Conservation (phyloP, 495 filamentous ascomycete genomes). For the Opeltia flavorubescens region DNA sequence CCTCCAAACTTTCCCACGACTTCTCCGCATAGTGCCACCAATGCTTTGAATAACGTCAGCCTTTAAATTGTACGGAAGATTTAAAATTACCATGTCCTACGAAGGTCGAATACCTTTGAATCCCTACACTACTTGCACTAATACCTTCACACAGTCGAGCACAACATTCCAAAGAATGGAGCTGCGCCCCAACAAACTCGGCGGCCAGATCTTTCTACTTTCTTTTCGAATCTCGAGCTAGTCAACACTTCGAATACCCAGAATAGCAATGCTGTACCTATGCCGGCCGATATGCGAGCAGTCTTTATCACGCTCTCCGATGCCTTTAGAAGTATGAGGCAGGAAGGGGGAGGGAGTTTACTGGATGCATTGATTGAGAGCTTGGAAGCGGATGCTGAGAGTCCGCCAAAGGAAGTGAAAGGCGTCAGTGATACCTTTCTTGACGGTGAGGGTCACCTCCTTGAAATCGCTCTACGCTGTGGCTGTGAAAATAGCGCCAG, state of each 20-base stretch:
- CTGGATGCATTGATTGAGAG: constrained; percentile 46
- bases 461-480: background rate
- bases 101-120: background rate
- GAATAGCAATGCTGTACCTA: constrained; percentile 53
- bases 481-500: background rate
- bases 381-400: constrained; percentile 47
- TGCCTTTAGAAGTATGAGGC: constrained; percentile 35
- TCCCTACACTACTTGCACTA: background rate
- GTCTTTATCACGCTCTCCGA: constrained; percentile 47
- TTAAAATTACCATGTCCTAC: background rate
- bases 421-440: constrained; percentile 73
- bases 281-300: constrained; percentile 58
- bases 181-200: constrained; percentile 27
- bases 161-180: constrained; percentile 42
- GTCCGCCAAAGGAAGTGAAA: constrained; percentile 51
- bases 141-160: constrained; percentile 51
- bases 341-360: constrained; percentile 29
- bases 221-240: constrained; percentile 64
- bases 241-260: constrained; percentile 35
- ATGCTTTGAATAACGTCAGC: too few species aligned
- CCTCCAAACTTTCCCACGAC: too few species aligned
- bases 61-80: too few species aligned
- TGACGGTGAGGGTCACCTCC: constrained; percentile 32
- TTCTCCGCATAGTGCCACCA: too few species aligned
- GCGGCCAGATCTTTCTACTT: constrained; percentile 75